These are phyloP conservation scores for Mycena citricolor DNA, from an alignment of 1,284 basidiomycete species.

Conservation along the genomic window DNA sequence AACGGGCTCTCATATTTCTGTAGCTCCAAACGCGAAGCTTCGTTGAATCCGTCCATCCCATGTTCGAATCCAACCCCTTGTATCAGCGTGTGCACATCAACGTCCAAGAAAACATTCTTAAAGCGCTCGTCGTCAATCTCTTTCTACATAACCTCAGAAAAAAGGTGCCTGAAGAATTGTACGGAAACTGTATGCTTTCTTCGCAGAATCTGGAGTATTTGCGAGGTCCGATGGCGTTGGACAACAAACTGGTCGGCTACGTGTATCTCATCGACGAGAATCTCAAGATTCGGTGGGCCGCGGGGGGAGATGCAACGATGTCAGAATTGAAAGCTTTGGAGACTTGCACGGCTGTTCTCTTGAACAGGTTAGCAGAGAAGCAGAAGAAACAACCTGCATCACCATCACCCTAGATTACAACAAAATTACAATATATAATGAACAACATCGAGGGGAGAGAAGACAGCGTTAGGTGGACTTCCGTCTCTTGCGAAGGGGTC, in stretches of 20 bases:
- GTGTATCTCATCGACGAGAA: slow-evolving; percentile 89
- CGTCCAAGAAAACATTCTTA: slow-evolving; percentile 86
- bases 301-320: slow-evolving; percentile 77
- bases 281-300: slow-evolving; percentile 90
- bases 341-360: slow-evolving; percentile 73
- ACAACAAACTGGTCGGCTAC: slow-evolving; percentile 91
- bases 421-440: slow-evolving; percentile 2
- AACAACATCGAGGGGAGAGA: too few species aligned
- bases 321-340: slow-evolving; percentile 74
- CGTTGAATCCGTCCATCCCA: slow-evolving; percentile 59
- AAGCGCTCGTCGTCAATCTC: slow-evolving; percentile 83
- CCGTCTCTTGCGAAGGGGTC: background rate
- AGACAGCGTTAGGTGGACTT: background rate
- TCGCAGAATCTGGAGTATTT: slow-evolving; percentile 79
- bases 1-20: slow-evolving; percentile 8
- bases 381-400: slow-evolving; percentile 18
- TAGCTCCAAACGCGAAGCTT: slow-evolving; percentile 85
- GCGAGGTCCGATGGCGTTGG: slow-evolving; percentile 80
- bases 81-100: slow-evolving; percentile 87
- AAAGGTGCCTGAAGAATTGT: slow-evolving; percentile 63
- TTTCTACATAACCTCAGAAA: slow-evolving; percentile 76
- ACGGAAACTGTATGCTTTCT: slow-evolving; percentile 80
- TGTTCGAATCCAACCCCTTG: slow-evolving; percentile 59
- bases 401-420: slow-evolving; percentile 3
- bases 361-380: slow-evolving; percentile 52